Base-by-base conservation (phyloP, 2,329 filamentous ascomycete genomes). In the Talaromyces amestolkiae region DNA sequence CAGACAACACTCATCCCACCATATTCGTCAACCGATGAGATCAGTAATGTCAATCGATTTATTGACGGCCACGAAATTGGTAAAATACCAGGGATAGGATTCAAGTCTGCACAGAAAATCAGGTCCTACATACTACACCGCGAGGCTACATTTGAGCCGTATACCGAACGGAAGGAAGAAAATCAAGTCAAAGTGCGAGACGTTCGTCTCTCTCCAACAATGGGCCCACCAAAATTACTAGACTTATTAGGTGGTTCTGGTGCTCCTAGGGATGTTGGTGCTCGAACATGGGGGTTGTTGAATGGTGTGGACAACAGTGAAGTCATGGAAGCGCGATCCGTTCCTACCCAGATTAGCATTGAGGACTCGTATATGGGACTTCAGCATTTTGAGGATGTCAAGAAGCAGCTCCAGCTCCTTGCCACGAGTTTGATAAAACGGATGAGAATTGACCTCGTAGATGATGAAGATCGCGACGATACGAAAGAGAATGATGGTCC, bases 301-400 rank as follows among this genome's bases (percentile, higher is more conserved):
- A 89, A 97, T 74, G 94, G 93, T 6, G 83, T 92, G 33, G 94
- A 98, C 75, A 80, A 87, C 61, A 83, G 85, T 0, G 88, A 91
- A 66, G 92, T 98, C 19, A 87, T 88, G 59, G 83, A 88, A 68
- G 90, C 88, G 1, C 86, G 86, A 70, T 85, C 88, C 53, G 78
- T 96, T 1, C 94, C 94, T 0, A 88, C 87, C 1, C 93, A 97
- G 76, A 96, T 98, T 74, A 95, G 92, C 76, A 95, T 98, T 68
- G 94, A 98, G 74, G 93, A 98, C 77, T 95, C 92, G 17, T 98
- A 96, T 75, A 84, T 86, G 27, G 87, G 88, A 0, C 81, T 97
- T 1, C 86, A 90, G 69, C 87, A 83, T 0, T 74, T 89, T 61
- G 76, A 86, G 0, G 84, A 88, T 66, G 87, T 96, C 35, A 79